Evolutionary conservation across 2,329 filamentous ascomycete genomes (phyloP), one percentile per base, ranked within the genome.

Genomic region (Botrytis cinerea): DNA sequence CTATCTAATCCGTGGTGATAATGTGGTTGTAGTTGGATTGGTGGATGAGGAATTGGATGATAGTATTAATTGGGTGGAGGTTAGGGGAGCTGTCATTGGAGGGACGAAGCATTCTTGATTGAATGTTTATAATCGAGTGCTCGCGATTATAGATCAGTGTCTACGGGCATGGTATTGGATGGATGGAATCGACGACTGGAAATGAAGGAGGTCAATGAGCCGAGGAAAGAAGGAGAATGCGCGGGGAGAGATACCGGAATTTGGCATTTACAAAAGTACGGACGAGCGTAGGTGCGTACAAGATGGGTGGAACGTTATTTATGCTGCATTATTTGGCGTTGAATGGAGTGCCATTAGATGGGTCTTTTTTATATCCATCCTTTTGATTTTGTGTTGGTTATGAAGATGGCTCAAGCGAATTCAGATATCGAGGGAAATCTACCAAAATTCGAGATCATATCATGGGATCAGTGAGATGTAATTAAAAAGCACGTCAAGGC

Each of bases 1-100:
- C 9, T 98, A 98, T 82, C 87, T 99, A 73, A 93, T 99, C 73
- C 89, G 96, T 74, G 96, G 96, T 70, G 96, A 99, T 82, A 98
- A 97, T 80, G 95, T 99, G 66, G 95, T 94, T 75, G 87, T 97
- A 25, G 93, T 96, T 73, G 96, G 96, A 2, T 85, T 97, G 73
- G 91, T 99, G 46, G 94, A 99, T 82, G 95, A 97, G 83, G 88
- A 92, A 78, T 85, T 98, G 74, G 96, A 99, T 83, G 88, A 87
- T 57, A 94, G 92, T 79, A 98, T 99, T 81, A 91, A 98, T 84
- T 99, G 96, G 96, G 87, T 88, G 32, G 91, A 97, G 82, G 96
- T 99, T 57, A 92, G 92, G 81, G 95, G 95, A 7, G 90, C 91
- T 74, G 90, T 92, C 45, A 92, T 98, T 79, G 93, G 93, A 73